Conservation (phyloP, 2,329 filamentous ascomycete species). For the Cladophialophora carrionii region DNA sequence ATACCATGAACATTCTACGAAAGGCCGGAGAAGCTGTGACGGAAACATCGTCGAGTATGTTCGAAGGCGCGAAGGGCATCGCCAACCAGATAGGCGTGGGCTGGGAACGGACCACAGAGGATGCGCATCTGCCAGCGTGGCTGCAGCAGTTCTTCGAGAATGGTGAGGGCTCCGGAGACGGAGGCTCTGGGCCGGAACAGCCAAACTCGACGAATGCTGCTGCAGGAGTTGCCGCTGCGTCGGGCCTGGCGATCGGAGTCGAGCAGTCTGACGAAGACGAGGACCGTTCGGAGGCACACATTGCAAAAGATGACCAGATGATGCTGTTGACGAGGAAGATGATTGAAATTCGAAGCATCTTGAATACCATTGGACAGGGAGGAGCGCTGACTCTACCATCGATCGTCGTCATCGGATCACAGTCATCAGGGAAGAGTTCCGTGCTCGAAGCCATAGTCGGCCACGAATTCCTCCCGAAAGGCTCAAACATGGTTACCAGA, state of each 20-base stretch:
- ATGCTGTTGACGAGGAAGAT: slow-evolving; percentile 99
- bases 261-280: slow-evolving; percentile 69
- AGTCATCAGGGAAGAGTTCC: slow-evolving; percentile 97
- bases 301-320: slow-evolving; percentile 93
- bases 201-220: slow-evolving; percentile 51
- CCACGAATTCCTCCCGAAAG: slow-evolving; percentile 96
- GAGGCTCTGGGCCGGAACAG: slow-evolving; percentile 47
- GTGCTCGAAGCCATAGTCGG: slow-evolving; percentile 96
- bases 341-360: slow-evolving; percentile 94
- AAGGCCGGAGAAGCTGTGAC: slow-evolving; percentile 74
- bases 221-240: slow-evolving; percentile 68
- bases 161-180: slow-evolving; percentile 49
- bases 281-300: slow-evolving; percentile 63
- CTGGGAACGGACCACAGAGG: slow-evolving; percentile 81
- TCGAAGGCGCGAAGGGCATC: slow-evolving; percentile 72
- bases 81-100: slow-evolving; percentile 78
- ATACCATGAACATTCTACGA: slow-evolving; percentile 74
- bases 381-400: slow-evolving; percentile 86
- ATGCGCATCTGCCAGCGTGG: slow-evolving; percentile 75
- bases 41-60: slow-evolving; percentile 53
- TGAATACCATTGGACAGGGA: slow-evolving; percentile 90
- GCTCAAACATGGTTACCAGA: slow-evolving; percentile 97
- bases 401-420: slow-evolving; percentile 98
- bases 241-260: slow-evolving; percentile 78
- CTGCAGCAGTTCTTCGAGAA: slow-evolving; percentile 72